Conservation (phyloP, 306 rosid species). For the Trifolium pratense region DNA sequence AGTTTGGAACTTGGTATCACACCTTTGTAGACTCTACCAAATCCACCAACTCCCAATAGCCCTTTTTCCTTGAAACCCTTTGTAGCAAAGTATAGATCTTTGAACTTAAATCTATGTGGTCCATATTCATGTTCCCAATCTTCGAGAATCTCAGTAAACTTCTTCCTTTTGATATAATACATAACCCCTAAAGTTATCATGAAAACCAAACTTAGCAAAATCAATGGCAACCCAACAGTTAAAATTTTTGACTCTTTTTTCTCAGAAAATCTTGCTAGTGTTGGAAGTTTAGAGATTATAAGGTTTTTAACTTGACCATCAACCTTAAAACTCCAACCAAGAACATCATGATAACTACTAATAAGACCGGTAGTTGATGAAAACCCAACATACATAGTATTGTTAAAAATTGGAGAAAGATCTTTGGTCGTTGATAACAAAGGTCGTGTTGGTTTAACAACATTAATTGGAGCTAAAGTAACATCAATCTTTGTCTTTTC, state of each 20-base stretch:
- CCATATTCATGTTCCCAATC: conserved; percentile 78
- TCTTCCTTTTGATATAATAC: conserved; percentile 42
- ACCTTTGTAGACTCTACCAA: conserved; percentile 78
- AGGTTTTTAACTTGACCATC: conserved; percentile 55
- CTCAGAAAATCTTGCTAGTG: conserved; percentile 38
- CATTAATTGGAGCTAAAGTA: neutral
- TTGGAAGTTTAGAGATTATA: conserved; percentile 50
- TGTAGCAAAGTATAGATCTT: conserved; percentile 61
- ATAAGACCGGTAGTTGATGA: conserved; percentile 63
- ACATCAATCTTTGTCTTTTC: conserved; percentile 37
- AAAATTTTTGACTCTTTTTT: conserved; percentile 53
- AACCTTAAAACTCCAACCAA: conserved; percentile 69
- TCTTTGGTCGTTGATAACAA: conserved; percentile 51
- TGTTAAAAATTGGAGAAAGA: conserved; percentile 51
- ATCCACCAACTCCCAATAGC: conserved; percentile 72
- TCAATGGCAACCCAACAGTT: conserved; percentile 43
- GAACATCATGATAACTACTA: conserved; percentile 48
- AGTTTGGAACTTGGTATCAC: conserved; percentile 51
- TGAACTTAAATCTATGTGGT: conserved; percentile 63
- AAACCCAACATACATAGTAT: conserved; percentile 64
- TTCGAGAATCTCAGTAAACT: conserved; percentile 56
- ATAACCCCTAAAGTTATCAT: conserved; percentile 24
- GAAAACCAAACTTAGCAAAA: conserved; percentile 30
- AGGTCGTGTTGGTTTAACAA: conserved; percentile 52
- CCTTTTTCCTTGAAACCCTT: conserved; percentile 64